phyloP scores from a whole-genome alignment of 345 rosid genomes.

The Litchi chinensis region DNA sequence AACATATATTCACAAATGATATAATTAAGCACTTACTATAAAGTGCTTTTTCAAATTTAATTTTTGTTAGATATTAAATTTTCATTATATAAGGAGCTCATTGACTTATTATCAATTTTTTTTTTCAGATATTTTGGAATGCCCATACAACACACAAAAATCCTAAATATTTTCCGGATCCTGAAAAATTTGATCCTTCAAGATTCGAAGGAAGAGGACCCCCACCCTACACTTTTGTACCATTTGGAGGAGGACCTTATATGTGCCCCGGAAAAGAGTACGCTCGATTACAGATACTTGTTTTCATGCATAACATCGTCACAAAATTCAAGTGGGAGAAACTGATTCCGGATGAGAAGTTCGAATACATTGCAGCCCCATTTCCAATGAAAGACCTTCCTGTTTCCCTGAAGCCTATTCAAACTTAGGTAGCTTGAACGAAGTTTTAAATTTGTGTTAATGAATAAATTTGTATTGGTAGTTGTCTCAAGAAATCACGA shows the following conservation, averaged over 20 bases:
- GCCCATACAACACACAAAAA: not conserved
- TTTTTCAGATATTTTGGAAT: not conserved
- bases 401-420: conserved; percentile 5
- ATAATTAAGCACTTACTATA: not conserved
- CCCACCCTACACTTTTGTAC: not conserved
- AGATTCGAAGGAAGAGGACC: conserved; percentile 10
- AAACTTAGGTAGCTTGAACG: not conserved
- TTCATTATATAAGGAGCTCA: not conserved
- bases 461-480: not conserved
- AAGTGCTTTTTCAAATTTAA: too few relatives aligned
- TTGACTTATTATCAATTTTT: not conserved
- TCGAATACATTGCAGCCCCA: not conserved
- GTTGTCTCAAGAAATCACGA: not conserved
- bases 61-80: not conserved
- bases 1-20: not conserved
- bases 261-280: conserved; percentile 15
- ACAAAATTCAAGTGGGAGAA: conserved; percentile 15
- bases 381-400: conserved; percentile 23
- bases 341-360: not conserved
- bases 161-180: conserved; percentile 3
- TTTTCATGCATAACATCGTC: conserved; percentile 10
- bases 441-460: not conserved
- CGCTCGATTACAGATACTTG: not conserved
- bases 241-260: conserved; percentile 19
- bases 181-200: not conserved